Evolutionary conservation across 129 eudicot species (phyloP).

Genomic region (Heracleum sosnowskyi): DNA sequence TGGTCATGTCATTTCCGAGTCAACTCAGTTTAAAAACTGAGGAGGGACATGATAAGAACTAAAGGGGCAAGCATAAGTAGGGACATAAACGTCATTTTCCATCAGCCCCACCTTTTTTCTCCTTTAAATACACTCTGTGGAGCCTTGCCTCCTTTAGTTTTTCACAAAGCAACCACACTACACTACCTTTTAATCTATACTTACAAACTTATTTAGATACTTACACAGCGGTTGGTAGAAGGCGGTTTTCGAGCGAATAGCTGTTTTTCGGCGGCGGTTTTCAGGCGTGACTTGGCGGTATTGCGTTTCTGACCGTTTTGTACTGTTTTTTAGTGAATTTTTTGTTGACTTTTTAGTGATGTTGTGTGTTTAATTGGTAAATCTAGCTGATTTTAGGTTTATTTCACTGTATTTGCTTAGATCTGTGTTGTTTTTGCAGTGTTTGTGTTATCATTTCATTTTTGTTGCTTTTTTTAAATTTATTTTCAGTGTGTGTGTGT

Average conservation of each 20-base stretch:
- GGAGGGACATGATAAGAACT: not conserved
- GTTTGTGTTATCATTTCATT: not conserved
- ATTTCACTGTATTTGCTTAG: not conserved
- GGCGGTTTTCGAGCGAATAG: not conserved
- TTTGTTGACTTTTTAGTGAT: not conserved
- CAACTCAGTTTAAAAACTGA: not conserved
- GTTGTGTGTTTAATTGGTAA: not conserved
- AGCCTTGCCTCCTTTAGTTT: not conserved
- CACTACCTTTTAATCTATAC: not conserved
- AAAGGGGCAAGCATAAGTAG: not conserved
- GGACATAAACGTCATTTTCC: not conserved
- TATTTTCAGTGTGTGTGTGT: not conserved
- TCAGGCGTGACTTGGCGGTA: conserved; percentile 6
- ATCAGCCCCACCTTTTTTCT: not conserved
- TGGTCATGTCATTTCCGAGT: not conserved
- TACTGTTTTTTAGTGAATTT: not conserved
- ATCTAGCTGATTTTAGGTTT: not conserved
- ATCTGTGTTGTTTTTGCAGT: conserved; percentile 1
- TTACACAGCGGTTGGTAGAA: not conserved
- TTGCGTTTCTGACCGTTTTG: not conserved
- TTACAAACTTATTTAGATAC: not conserved
- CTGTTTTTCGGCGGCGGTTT: conserved; percentile 10
- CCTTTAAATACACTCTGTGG: not conserved
- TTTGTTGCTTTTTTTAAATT: not conserved
- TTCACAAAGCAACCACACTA: not conserved